Evolutionary conservation across 352 stramenopile genomes (phyloP), one percentile per base, ranked within the genome.

Genomic region (Pythium rhizo-oryzae): DNA sequence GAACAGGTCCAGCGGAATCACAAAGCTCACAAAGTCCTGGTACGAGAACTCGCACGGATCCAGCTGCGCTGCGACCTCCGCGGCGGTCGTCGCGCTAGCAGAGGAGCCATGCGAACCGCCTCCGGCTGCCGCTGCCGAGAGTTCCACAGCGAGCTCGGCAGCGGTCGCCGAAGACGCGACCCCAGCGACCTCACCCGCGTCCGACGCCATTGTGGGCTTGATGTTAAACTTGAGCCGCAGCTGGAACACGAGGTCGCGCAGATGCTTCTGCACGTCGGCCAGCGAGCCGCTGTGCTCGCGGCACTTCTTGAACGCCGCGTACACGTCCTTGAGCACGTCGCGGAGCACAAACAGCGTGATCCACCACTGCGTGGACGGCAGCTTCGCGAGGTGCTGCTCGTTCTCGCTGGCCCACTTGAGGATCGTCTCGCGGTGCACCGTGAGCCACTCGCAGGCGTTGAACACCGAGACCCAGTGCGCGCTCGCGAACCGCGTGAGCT

Each of bases 191-290:
- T 24, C 28, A 25, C 58, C 25, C 2, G 3, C 41, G 16, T 53
- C 55, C n/a, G 7, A 35, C 18, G 37, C 41, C 47, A 73, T 64
- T 9, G 65, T 64, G 0, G 63, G 46, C 60, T 83, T 84, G 51
- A 84, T 74, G 39, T 81, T 86, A 41, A 84, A 86, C 60, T 86
- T 86, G 46, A 86, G 67, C 4, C 70, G 75, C 15, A 84, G 55
- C 54, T 86, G 79, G 55, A 84, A 79, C 21, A 84, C 66, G 15
- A 86, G 65, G 35, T 84, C 79, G 3, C 79, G 69, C 25, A 86
- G 19, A 33, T 86, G 69, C 24, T 77, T 74, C 50, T 86, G 79
- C 53, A 81, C 69, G 49, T 84, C 79, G 12, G 70, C 64, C 41
- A 84, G 78, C 4, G 65, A 78, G 3, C 35, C 51, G 21, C 65